phyloP scores from a whole-genome alignment of 257 asterid species.

The Penstemon eatonii region DNA sequence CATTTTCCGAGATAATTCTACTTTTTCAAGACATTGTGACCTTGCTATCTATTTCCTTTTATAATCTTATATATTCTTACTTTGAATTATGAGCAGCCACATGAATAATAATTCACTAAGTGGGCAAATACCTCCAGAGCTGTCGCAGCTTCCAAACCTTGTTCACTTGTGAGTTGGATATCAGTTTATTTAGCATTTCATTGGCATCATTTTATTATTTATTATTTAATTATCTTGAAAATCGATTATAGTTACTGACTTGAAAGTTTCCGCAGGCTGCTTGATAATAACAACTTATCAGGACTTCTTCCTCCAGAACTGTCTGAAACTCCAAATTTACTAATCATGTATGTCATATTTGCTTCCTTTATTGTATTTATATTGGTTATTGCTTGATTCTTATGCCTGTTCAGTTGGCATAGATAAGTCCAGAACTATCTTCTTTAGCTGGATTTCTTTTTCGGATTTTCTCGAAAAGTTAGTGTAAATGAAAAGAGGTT shows the following conservation, averaged over 20 bases:
- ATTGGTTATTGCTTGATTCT: too few relatives aligned
- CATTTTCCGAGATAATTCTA: background rate
- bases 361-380: too few relatives aligned
- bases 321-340: conserved; percentile 56
- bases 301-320: conserved; percentile 89
- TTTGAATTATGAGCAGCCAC: conserved; percentile 64
- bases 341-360: conserved; percentile 61
- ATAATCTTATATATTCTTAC: conserved; percentile 11
- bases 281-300: conserved; percentile 90
- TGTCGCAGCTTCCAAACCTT: conserved; percentile 76
- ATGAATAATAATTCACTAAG: conserved; percentile 95
- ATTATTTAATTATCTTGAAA: background rate
- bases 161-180: conserved; percentile 82
- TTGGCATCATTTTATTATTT: background rate
- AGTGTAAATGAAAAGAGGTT: too few relatives aligned
- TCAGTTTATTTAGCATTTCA: background rate
- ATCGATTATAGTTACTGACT: conserved; percentile 24
- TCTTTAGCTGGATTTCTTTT: too few relatives aligned
- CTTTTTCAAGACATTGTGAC: background rate
- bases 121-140: conserved; percentile 82
- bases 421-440: too few relatives aligned
- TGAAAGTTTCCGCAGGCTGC: conserved; percentile 63
- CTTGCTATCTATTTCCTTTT: too few relatives aligned
- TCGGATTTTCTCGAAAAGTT: too few relatives aligned
- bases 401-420: too few relatives aligned